phyloP scores from a whole-genome alignment of 805 yeast species.

The Ogataea pignaliae region DNA sequence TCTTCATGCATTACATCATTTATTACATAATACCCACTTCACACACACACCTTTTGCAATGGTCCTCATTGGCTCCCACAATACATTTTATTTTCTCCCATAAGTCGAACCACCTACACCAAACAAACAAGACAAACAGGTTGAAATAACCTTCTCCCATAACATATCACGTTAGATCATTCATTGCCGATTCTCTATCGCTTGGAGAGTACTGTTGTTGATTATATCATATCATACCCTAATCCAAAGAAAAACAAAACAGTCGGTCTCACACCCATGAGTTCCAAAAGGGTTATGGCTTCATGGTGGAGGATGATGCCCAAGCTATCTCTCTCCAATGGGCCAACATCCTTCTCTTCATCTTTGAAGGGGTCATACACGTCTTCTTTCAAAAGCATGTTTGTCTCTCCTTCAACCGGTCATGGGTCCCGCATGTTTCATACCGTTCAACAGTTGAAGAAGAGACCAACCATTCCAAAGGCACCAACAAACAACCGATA shows the following conservation, averaged over 20 bases:
- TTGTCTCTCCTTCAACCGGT: neutral
- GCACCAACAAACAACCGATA: neutral
- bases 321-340: neutral
- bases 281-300: neutral
- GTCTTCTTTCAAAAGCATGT: neutral
- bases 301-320: slow-evolving; percentile 1
- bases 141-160: too few species aligned
- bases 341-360: neutral
- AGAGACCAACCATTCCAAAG: slow-evolving; percentile 4
- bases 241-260: too few species aligned
- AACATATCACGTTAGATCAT: too few species aligned
- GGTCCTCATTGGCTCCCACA: too few species aligned
- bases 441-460: slow-evolving; percentile 2
- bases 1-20: too few species aligned
- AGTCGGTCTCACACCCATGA: neutral
- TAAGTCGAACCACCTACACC: too few species aligned
- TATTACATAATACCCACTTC: too few species aligned
- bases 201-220: too few species aligned
- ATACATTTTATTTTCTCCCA: too few species aligned
- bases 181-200: neutral
- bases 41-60: too few species aligned
- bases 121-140: too few species aligned
- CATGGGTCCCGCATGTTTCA: slow-evolving; percentile 8
- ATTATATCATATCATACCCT: too few species aligned
- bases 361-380: neutral